Percentiles rank a stretch among this genome's conserved stretches.
phyloP scores from a whole-genome alignment of 371 early-diverging fungal species.

The Nematocida ausubeli region DNA sequence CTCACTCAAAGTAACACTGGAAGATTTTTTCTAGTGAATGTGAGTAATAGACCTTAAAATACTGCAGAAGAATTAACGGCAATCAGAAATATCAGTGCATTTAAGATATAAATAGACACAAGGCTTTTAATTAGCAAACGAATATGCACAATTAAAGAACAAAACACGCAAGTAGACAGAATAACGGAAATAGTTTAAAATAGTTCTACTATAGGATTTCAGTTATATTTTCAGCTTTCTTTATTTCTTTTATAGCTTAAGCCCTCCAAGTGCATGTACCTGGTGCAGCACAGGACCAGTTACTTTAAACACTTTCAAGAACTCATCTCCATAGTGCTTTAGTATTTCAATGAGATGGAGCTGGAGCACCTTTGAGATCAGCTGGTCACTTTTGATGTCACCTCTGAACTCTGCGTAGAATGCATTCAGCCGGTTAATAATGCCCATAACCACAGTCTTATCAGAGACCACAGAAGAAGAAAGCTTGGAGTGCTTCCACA shows the following conservation, averaged over 20 bases:
- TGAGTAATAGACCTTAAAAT: too few species aligned
- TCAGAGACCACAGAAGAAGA: slow-evolving; percentile 18
- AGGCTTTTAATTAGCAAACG: too few species aligned
- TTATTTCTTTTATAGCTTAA: neutral
- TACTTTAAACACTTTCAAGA: slow-evolving; percentile 20
- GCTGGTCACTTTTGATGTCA: slow-evolving; percentile 42
- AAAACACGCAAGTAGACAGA: too few species aligned
- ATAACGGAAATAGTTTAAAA: too few species aligned
- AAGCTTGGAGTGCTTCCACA: slow-evolving; percentile 67
- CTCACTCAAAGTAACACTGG: too few species aligned
- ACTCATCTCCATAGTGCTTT: slow-evolving; percentile 48
- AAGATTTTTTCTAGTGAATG: too few species aligned
- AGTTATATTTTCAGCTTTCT: too few species aligned
- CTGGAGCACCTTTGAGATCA: slow-evolving; percentile 57
- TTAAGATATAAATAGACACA: too few species aligned
- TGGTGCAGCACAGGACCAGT: slow-evolving; percentile 42
- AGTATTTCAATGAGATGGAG: slow-evolving; percentile 62
- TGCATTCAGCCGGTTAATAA: slow-evolving; percentile 50
- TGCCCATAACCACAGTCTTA: slow-evolving; percentile 29
- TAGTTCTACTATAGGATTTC: too few species aligned
- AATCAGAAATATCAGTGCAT: too few species aligned
- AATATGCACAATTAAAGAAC: too few species aligned
- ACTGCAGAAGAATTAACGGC: too few species aligned
- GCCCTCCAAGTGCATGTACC: neutral
- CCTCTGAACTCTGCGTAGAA: slow-evolving; percentile 56